Evolutionary conservation across 768 basidiomycete genomes (phyloP).

Genomic region (Mycena maculata): DNA sequence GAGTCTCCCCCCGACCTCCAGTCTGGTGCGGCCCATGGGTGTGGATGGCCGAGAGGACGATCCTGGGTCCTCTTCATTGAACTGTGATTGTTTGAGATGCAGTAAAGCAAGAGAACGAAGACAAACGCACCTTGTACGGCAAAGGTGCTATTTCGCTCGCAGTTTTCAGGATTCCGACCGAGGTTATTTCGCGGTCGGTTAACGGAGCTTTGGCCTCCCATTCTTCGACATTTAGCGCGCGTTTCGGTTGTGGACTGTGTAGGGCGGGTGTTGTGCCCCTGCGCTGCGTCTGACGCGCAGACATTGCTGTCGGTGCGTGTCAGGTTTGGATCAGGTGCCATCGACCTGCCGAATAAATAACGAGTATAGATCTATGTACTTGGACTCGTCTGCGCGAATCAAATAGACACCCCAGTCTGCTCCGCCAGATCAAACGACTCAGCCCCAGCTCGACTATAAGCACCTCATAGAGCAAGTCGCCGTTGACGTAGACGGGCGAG

Average conservation of each 20-base stretch:
- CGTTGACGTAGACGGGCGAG: too few relatives aligned
- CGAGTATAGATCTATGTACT: too few relatives aligned
- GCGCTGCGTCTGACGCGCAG: conserved; percentile 25
- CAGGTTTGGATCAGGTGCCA: too few relatives aligned
- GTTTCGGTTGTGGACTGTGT: conserved; percentile 46
- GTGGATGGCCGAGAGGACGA: conserved; percentile 52
- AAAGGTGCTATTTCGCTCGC: conserved; percentile 71
- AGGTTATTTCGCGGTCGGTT: conserved; percentile 73
- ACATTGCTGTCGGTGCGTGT: too few relatives aligned
- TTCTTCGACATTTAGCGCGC: conserved; percentile 80
- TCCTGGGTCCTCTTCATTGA: conserved; percentile 35
- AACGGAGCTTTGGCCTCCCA: conserved; percentile 91
- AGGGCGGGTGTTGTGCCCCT: conserved; percentile 20
- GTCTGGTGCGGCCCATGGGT: conserved; percentile 39
- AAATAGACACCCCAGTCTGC: too few relatives aligned
- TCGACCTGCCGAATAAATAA: too few relatives aligned
- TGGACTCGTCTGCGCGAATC: too few relatives aligned
- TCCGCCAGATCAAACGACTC: too few relatives aligned
- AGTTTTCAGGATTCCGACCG: conserved; percentile 70
- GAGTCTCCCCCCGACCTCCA: conserved; percentile 34
- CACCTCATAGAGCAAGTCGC: too few relatives aligned
- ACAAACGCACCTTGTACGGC: conserved; percentile 76
- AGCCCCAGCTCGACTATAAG: too few relatives aligned
- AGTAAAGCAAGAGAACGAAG: conserved; percentile 11
- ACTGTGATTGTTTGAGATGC: conserved; percentile 44